These are phyloP conservation scores for Solanum pennellii DNA, from an alignment of 257 asterid genomes.

Conservation along the genomic window DNA sequence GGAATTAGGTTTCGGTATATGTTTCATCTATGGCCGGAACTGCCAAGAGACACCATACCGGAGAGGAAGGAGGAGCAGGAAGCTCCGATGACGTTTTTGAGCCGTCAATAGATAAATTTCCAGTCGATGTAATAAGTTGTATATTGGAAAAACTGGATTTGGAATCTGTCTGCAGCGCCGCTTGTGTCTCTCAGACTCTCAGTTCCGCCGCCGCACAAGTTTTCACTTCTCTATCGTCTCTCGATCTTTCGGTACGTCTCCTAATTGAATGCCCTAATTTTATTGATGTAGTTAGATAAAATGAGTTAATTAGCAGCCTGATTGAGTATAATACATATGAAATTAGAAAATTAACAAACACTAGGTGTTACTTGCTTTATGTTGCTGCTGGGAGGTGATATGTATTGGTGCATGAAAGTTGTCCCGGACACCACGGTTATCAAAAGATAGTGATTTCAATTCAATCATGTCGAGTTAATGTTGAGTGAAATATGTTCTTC, in stretches of 20 bases:
- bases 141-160: slow-evolving; percentile 41
- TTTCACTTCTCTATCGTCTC: slow-evolving; percentile 32
- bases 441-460: not conserved
- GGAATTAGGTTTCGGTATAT: not conserved
- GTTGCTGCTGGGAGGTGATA: not conserved
- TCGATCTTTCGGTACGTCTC: slow-evolving; percentile 61
- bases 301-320: not conserved
- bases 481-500: not conserved
- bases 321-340: not conserved
- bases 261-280: not conserved
- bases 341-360: not conserved
- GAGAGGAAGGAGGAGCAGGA: not conserved
- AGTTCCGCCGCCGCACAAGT: slow-evolving; percentile 28
- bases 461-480: not conserved
- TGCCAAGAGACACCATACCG: not conserved
- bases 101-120: slow-evolving; percentile 28
- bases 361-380: not conserved
- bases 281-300: not conserved
- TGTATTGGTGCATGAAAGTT: not conserved
- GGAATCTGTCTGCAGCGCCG: slow-evolving; percentile 43
- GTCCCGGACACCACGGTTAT: not conserved
- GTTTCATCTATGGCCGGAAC: not conserved
- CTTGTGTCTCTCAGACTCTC: slow-evolving; percentile 42
- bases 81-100: slow-evolving; percentile 2
- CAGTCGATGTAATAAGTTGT: slow-evolving; percentile 29